A percentile compares a stretch with the other conserved stretches of the same genome.
These are phyloP conservation scores for Taiwanofungus camphoratus DNA, from an alignment of 1,284 basidiomycete genomes.

Conservation along the genomic window DNA sequence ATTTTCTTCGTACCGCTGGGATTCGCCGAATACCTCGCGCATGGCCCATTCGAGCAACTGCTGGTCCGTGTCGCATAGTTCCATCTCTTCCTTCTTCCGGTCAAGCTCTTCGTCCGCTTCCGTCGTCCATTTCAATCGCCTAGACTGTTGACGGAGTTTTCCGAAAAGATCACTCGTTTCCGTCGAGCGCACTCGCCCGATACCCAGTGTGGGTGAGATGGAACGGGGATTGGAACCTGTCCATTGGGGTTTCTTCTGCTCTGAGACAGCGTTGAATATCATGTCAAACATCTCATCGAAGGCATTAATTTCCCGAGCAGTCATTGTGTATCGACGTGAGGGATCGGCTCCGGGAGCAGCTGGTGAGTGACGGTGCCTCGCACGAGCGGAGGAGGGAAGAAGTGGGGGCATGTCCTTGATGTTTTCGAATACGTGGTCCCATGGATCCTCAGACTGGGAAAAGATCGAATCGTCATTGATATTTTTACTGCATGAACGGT, in stretches of 20 bases:
- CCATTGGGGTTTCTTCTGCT: constrained; percentile 24
- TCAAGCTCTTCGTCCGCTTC: constrained; percentile 60
- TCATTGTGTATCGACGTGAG: constrained; percentile 53
- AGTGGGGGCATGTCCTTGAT: constrained; percentile 28
- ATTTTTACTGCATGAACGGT: not conserved
- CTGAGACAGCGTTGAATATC: constrained; percentile 54
- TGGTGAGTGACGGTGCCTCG: constrained; percentile 7
- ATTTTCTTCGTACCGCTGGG: constrained; percentile 41
- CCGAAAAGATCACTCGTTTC: constrained; percentile 28
- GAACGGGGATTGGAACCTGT: constrained; percentile 3
- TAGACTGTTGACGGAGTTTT: constrained; percentile 45
- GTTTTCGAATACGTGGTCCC: constrained; percentile 52
- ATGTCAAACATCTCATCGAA: constrained; percentile 71
- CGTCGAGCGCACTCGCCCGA: constrained; percentile 12
- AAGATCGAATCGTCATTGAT: constrained; percentile 22
- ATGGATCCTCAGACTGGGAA: constrained; percentile 34
- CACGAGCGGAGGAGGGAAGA: constrained; percentile 12
- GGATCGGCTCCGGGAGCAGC: constrained; percentile 2
- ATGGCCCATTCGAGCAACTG: constrained; percentile 76
- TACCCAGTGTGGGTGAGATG: constrained; percentile 8
- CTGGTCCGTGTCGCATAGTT: constrained; percentile 61
- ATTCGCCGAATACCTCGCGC: constrained; percentile 62
- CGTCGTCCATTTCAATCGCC: constrained; percentile 43
- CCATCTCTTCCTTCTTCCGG: constrained; percentile 70
- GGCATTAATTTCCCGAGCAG: constrained; percentile 54